These are phyloP conservation scores for Arachis hypogaea DNA, from an alignment of 306 rosid species.

Conservation along the genomic window DNA sequence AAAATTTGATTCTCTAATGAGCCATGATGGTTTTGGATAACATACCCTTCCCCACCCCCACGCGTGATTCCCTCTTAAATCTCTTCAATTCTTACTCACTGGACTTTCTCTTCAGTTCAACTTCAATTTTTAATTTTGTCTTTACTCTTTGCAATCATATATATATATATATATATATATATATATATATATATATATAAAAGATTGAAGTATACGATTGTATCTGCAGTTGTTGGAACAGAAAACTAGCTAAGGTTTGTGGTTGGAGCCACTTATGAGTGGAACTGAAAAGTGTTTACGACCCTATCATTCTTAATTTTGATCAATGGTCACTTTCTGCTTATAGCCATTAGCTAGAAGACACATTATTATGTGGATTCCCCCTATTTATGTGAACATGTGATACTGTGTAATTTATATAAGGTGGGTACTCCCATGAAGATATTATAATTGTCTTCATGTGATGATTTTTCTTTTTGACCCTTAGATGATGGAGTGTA, in stretches of 20 bases:
- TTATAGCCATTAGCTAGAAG: neutral
- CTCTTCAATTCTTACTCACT: neutral
- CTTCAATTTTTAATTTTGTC: slow-evolving; percentile 35
- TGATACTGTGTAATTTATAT: neutral
- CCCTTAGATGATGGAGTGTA: too few species aligned
- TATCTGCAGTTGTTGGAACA: neutral
- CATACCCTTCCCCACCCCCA: slow-evolving; percentile 42
- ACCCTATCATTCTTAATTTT: neutral
- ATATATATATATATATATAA: neutral
- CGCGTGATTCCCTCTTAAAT: slow-evolving; percentile 57
- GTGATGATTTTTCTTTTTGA: too few species aligned
- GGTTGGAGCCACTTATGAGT: slow-evolving; percentile 17
- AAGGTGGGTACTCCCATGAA: too few species aligned
- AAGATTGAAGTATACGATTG: neutral
- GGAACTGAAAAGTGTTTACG: slow-evolving; percentile 29
- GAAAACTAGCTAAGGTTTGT: neutral
- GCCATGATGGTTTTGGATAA: slow-evolving; percentile 34
- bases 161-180: neutral
- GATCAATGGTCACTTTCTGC: slow-evolving; percentile 21
- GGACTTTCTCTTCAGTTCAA: neutral
- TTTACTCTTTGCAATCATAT: slow-evolving; percentile 29
- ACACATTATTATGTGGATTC: slow-evolving; percentile 26
- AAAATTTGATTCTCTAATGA: slow-evolving; percentile 37
- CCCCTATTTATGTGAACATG: slow-evolving; percentile 2
- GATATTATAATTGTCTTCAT: too few species aligned